These are phyloP conservation scores for Moniliella sp. DNA, from an alignment of 1,284 basidiomycete genomes.

Conservation along the genomic window DNA sequence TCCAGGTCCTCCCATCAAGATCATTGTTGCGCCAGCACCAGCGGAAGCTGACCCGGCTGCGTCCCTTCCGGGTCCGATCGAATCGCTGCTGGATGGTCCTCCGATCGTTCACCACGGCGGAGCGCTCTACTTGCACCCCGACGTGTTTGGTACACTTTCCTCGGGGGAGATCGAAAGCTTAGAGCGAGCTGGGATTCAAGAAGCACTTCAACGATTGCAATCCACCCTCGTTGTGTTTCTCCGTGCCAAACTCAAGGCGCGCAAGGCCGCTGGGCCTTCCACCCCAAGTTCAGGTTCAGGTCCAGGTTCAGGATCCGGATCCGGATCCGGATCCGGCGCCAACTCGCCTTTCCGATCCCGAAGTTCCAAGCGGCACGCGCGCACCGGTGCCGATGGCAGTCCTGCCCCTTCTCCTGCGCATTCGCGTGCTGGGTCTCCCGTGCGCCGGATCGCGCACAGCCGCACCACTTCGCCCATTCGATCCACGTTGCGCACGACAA, in stretches of 20 bases:
- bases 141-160: constrained; percentile 58
- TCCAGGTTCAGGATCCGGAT: no score
- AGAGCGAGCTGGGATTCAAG: constrained; percentile 57
- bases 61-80: constrained; percentile 22
- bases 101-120: constrained; percentile 66
- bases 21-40: neutral
- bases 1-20: neutral
- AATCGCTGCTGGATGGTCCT: constrained; percentile 38
- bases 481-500: no score
- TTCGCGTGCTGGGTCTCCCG: no score
- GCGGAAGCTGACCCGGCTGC: constrained; percentile 15
- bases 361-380: no score
- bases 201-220: constrained; percentile 59
- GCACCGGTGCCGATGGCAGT: no score
- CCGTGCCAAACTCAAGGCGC: constrained; percentile 47
- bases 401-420: no score
- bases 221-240: constrained; percentile 61
- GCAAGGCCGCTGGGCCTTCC: neutral
- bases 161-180: constrained; percentile 52
- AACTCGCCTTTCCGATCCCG: no score
- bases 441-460: no score
- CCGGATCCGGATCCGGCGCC: no score
- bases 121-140: constrained; percentile 58
- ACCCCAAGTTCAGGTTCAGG: no score
- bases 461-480: no score